Base-by-base conservation (phyloP, 2,329 filamentous ascomycete genomes). In the Colletotrichum zoysiae region DNA sequence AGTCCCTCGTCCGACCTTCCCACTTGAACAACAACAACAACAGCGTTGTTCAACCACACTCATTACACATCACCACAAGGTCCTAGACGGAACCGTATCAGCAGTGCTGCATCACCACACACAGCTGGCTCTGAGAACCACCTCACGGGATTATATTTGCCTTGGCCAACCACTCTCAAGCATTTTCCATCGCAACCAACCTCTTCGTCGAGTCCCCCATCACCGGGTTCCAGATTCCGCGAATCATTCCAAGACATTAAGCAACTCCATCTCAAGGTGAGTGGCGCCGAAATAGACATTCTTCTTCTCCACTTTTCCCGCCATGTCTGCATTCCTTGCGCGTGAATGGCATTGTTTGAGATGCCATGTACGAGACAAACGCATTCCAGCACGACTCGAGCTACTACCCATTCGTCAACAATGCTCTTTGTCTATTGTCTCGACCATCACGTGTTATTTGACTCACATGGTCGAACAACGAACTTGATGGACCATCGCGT, bases 81-180 rank as follows among this genome's bases (percentile, higher is more conserved):
- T 75, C 73, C 75, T 76, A 73, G 76, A 74, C 74, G 71, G 74
- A 73, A 75, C 72, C 69, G 65, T 67, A 69, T 74, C 75, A 77
- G 76, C 75, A 74, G 75, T 73, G 76, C 75, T 77, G 74, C 73
- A 51, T 61, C 65, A 68, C 44, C 61, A 64, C 65, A 70, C 67
- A 71, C 65, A 71, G 64, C 66, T 70, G 68, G 64, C 65, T 74
- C 71, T 72, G 67, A 74, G 74, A 75, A 71, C 46, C 70, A 73
- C 64, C 65, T 55, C 65, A 69, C 63, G 61, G 66, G 67, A 69
- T 48, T 48, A 57, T 66, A 65, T 65, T 55, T 68, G 46, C 56
- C 65, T 50, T 33, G 44, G 55, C 44, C 67, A 67, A 20, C 23
- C 50, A 53, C 46, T 61, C 51, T 48, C 68, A 69, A 71, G 65